Base-by-base conservation (phyloP, 1,139 yeast species). In the Kurtzmaniella natalensis region DNA sequence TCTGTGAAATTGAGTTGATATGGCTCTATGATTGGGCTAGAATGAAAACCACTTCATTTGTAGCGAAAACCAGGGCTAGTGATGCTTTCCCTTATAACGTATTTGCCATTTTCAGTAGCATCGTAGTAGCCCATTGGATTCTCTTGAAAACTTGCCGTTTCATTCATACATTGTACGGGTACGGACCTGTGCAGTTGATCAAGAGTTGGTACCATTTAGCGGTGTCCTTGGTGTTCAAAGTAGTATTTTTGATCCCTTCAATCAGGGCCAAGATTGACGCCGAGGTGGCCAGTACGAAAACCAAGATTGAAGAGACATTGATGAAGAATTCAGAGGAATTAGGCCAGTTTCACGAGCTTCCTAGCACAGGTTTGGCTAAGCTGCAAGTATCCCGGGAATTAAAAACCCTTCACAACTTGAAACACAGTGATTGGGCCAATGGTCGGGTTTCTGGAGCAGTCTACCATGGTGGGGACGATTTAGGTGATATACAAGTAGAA, bases 381-480 rank as follows among this genome's bases (percentile, higher is more conserved):
- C 56, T 50, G 0, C 53, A 55, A 10, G 68, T 86, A 3, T 34
- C 66, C 15, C 46, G 49, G 1, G 78, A 78, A 42, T 59, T 87
- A 41, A 72, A 73, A 30, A 58, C 59, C 20, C 56, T 75, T 17
- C 64, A 72, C 22, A 49, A 53, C 16, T 58, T 84, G 48, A 72
- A 78, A 39, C 89, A 82, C 44, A 69, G 88, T 1, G 81, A 79
- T 38, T 89, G 96, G 96, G 71, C 76, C 50, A 68, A 70, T 32
- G 98, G 98, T 6, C 71, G 78, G 42, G 86, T 89, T 1, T 83
- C 95, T 21, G 98, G 98, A 10, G 97, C 96, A 0, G 97, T 92
- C 6, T 92, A 92, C 50, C 97, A 92, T 50, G 97, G 97, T 22
- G 96, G 96, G 6, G 65, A 72, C 13, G 86, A 82, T 11, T 61